Evolutionary conservation across 768 basidiomycete genomes (phyloP), one percentile per base, ranked within the genome.

Genomic region (Rhodosporidiobolus sp.): DNA sequence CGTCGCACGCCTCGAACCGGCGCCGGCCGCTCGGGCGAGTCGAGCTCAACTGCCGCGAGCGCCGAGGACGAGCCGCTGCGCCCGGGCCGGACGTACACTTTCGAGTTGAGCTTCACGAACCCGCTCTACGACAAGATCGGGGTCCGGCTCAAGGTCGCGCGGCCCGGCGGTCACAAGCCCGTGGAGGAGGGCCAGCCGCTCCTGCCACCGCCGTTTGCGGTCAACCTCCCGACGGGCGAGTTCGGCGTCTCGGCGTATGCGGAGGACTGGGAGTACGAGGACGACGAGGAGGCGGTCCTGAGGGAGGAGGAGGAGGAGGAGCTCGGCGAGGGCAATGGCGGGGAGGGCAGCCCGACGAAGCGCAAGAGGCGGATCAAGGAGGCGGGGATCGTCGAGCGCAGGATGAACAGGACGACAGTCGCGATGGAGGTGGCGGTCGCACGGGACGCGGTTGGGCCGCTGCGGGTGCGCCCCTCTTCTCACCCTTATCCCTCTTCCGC

Each of bases 191-290:
- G 50, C 34, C 38, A 48, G 82, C 85, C 83, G 12, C 28, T 12
- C 43, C 22, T 77, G 20, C 85, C 88, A 9, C 87, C 88, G 54
- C 88, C 90, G 4, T 95, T 91, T 79, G 89, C 88, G 2, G 84
- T 95, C 10, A 88, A 89, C 17, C 83, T 98, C 5, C 94, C 92
- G 1, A 88, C 87, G 19, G 83, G 86, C 0, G 82, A 88, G 16
- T 95, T 99, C 79, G 84, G 90, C 10, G 87, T 98, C 58, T 88
- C 90, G 22, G 91, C 95, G 4, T 94, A 90, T 79, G 92, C 92
- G 26, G 96, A 98, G 80, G 92, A 92, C 46, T 98, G 95, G 95
- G 94, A 98, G 80, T 96, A 94, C 73, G 95, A 96, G 65, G 94
- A 94, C 69, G 93, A 95, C 69, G 93, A 92, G 46, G 83, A 82